Conservation (phyloP, 2,329 filamentous ascomycete genomes). For the Botrytis fabae region DNA sequence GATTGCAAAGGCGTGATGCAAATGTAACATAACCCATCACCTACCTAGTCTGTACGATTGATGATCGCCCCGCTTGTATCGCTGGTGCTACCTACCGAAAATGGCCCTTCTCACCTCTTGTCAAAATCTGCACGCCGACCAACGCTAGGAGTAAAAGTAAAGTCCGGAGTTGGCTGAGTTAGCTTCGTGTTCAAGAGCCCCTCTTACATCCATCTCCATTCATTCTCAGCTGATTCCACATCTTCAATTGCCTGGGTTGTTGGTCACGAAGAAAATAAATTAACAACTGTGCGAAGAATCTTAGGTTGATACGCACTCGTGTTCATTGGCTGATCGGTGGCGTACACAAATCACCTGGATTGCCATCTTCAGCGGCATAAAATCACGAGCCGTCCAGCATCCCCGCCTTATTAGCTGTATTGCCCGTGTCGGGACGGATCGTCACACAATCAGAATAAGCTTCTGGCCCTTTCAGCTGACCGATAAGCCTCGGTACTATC, state of each 20-base stretch:
- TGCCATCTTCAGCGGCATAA: neutral
- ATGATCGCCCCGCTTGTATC: neutral
- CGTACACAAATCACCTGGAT: neutral
- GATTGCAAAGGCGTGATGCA: neutral
- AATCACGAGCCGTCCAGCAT: neutral
- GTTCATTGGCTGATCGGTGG: neutral
- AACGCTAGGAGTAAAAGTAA: neutral
- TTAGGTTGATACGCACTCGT: neutral
- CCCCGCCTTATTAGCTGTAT: neutral
- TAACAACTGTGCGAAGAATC: neutral
- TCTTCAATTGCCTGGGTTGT: neutral
- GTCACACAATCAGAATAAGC: neutral
- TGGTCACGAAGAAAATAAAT: neutral
- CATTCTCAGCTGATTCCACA: neutral
- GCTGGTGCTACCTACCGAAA: neutral
- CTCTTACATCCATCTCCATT: neutral
- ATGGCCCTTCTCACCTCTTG: neutral
- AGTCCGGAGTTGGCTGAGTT: neutral
- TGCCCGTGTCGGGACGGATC: neutral
- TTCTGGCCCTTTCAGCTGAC: conserved; percentile 2
- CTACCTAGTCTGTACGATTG: neutral
- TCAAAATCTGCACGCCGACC: neutral
- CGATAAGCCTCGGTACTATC: conserved; percentile 1
- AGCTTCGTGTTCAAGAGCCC: neutral
- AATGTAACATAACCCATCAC: conserved; percentile 3